Evolutionary conservation across 2,329 filamentous ascomycete genomes (phyloP), one percentile per base, ranked within the genome.

Genomic region (Sporothrix brasiliensis): DNA sequence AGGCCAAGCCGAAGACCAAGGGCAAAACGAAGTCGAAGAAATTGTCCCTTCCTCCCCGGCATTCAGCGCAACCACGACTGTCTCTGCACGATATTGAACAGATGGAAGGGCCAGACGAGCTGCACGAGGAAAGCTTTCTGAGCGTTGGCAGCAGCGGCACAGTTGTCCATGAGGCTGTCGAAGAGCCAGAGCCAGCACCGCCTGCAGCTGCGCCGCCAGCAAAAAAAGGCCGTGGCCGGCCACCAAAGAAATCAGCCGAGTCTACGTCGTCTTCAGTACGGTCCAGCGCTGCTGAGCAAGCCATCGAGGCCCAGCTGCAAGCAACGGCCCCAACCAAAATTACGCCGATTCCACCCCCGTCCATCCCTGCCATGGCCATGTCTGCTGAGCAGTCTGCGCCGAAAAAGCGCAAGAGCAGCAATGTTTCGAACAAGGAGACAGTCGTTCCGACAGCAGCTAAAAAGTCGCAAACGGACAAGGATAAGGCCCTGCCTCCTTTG

Each of bases 141-240:
- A 73, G 73, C 49, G 30, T 70, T 9, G 66, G 70, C 24, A 73
- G 73, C 68, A 52, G 66, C 7, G 67, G 72, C 5, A 76, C 76
- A 0, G 72, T 77, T 0, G 70, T 77, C 4, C 77, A 70, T 39
- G 69, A 60, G 19, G 63, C 56, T 68, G 75, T 39, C 16, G 74
- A 67, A 21, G 50, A 67, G 61, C 52, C 30, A 9, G 61, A 50
- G 19, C 39, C 63, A 10, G 65, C 47, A 24, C n/a, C 69, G 4
- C 9, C 52, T 24, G 60, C 69, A 7, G 4, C 52, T 34, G 60
- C 69, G 4, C 39, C 63, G 65, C 72, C 41, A 60, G 71, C 74
- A 49, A 80, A 79, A 68, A 76, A 76, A 6, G 76, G 75, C 5
- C 73, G 77, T 7, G 78, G 78, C 14, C 75, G 78, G 21, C 79